Conservation (phyloP, 441 rosid genomes). For the Gossypium davidsonii region DNA sequence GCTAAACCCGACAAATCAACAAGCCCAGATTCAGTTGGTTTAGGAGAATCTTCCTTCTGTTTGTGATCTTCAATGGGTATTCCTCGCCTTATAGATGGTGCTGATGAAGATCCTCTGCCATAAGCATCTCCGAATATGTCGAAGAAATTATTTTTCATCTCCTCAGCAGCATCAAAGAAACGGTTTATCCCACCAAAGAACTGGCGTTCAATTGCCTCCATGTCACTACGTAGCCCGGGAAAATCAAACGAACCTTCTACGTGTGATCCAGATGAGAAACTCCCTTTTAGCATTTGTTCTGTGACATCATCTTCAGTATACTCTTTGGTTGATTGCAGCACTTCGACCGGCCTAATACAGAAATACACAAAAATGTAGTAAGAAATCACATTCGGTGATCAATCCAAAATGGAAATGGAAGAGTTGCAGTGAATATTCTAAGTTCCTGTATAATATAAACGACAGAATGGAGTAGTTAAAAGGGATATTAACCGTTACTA, state of each 20-base stretch:
- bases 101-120: conserved; percentile 25
- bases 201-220: conserved; percentile 52
- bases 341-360: conserved; percentile 54
- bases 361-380: neutral
- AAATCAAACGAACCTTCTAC: conserved; percentile 48
- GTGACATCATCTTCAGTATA: conserved; percentile 36
- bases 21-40: conserved; percentile 24
- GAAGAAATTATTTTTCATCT: conserved; percentile 51
- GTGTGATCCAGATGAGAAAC: conserved; percentile 16
- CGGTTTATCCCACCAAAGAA: conserved; percentile 49
- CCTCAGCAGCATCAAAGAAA: conserved; percentile 64
- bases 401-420: neutral
- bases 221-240: conserved; percentile 66
- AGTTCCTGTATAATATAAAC: neutral
- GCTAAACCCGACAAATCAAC: conserved; percentile 67
- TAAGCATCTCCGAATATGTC: conserved; percentile 34
- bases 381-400: neutral
- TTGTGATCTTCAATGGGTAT: conserved; percentile 42
- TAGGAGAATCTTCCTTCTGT: conserved; percentile 23
- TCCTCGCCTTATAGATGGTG: conserved; percentile 33
- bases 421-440: neutral
- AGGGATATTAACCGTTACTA: neutral
- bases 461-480: neutral
- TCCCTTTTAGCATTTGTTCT: conserved; percentile 38
- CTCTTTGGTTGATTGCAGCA: conserved; percentile 49